Evolutionary conservation across 1,284 basidiomycete species (phyloP).

Genomic region (Malassezia dermatis): DNA sequence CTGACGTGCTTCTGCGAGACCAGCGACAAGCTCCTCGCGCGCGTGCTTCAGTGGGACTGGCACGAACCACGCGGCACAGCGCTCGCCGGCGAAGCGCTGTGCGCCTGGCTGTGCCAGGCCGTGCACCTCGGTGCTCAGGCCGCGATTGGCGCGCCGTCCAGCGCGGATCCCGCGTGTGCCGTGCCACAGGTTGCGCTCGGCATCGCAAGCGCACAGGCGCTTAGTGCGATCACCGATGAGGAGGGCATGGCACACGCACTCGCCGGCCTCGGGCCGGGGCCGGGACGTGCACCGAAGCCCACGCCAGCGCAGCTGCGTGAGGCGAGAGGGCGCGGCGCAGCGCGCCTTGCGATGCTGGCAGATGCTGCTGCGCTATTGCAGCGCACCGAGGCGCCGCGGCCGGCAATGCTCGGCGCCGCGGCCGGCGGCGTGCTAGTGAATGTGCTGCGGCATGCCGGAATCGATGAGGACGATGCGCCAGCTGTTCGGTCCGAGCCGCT

Average conservation of each 20-base stretch:
- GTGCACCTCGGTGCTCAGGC: slow-evolving; percentile 20
- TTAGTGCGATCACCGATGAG: slow-evolving; percentile 28
- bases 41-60: slow-evolving; percentile 27
- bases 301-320: slow-evolving; percentile 21
- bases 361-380: slow-evolving; percentile 19
- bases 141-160: not conserved
- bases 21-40: slow-evolving; percentile 27
- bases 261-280: slow-evolving; percentile 18
- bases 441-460: slow-evolving; percentile 13
- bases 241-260: slow-evolving; percentile 21
- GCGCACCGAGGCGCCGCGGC: slow-evolving; percentile 1
- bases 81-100: slow-evolving; percentile 21
- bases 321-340: slow-evolving; percentile 5
- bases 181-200: slow-evolving; percentile 20
- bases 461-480: not conserved
- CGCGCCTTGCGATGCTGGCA: slow-evolving; percentile 20
- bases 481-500: not conserved
- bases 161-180: not conserved
- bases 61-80: slow-evolving; percentile 7
- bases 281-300: not conserved
- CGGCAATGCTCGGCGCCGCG: slow-evolving; percentile 28
- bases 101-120: slow-evolving; percentile 27
- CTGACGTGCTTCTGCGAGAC: slow-evolving; percentile 28
- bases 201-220: slow-evolving; percentile 25
- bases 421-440: slow-evolving; percentile 24